Base-by-base conservation (phyloP, 75 land plant genomes). In the Ceratopteris richardii region DNA sequence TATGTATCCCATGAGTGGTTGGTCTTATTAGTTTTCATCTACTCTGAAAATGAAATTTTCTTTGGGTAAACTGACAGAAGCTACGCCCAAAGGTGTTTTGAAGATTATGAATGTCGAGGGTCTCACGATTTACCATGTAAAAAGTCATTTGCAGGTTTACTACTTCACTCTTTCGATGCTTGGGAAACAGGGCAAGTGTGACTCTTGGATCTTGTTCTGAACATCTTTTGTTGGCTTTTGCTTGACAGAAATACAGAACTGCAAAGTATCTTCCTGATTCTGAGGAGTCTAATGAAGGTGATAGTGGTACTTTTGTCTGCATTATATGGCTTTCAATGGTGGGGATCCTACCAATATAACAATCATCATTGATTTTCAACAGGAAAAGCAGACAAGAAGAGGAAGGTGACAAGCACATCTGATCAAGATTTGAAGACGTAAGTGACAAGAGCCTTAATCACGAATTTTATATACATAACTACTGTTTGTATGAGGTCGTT, bases 131-230 rank as follows among this genome's bases (percentile, higher is more conserved):
- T 70, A 70, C 30, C 83, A 81, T 51, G 80, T 81, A n/a, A 81
- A 81, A 58, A 81, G 83, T 56, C 91, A 87, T 53, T 60, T 87
- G 69, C 90, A 86, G 90, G 90, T 78, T 33, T 33, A 9, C 37
- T 9, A 33, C 37, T 33, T 33, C 7, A n/a, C n/a, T n/a, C n/a
- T n/a, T n/a, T n/a, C n/a, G n/a, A n/a, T n/a, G n/a, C n/a, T n/a
- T n/a, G n/a, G n/a, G n/a, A n/a, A n/a, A n/a, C n/a, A n/a, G n/a
- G n/a, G n/a, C n/a, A n/a, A n/a, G n/a, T n/a, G n/a, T 31, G 6
- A 21, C 1, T 31, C 37, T 23, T 48, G 20, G 41, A 2, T 29
- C 36, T 12, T 31, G 3, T 16, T 14, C 21, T 24, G 31, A 3
- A 5, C 24, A 52, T 22, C 19, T 51, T 13, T 21, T 13, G 22